Evolutionary conservation across 306 rosid genomes (phyloP), one percentile per base, ranked within the genome.

Genomic region (Lathyrus tuberosus): DNA sequence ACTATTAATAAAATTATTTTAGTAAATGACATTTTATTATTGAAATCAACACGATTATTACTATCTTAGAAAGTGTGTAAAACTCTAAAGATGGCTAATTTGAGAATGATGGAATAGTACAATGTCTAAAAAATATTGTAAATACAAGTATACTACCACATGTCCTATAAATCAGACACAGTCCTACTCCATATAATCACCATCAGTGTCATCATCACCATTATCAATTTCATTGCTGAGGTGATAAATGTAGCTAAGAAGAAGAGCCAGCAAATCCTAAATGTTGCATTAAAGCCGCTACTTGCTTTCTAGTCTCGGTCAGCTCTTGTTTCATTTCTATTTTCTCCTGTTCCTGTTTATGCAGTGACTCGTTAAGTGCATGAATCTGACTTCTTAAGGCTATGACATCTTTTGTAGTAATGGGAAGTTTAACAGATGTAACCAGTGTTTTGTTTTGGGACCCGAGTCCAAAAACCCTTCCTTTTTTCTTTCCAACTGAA

Each of bases 281-380:
- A 24, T 63, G 69, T 40, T 63, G 35, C 52, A 63, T 63, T 63
- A 63, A 41, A 40, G 69, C 51, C 1, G 0, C 18, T 11, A 40
- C 28, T 22, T 63, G 37, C 20, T 41, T 22, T 63, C 6, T 63
- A 6, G 69, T 63, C 18, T 63, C 7, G 11, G 18, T 6, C 52
- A 62, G 40, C 17, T 62, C 68, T 11, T 18, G 16, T 12, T 22
- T 40, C 37, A 63, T 41, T 24, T 63, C 68, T 11, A 40, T 2
- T 18, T 63, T 63, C 10, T 63, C 68, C 18, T 38, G 68, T 8
- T 63, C 68, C 16, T 63, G 68, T 63, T 13, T 63, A 6, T 63
- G 52, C 20, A 63, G 33, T 7, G 53, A 41, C 12, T 63, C 22
- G 16, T 63, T 63, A 5, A 63, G 48, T 20, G 37, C 37, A 3